phyloP scores from a whole-genome alignment of 2,329 filamentous ascomycete species.

The Escovopsis sp. region DNA sequence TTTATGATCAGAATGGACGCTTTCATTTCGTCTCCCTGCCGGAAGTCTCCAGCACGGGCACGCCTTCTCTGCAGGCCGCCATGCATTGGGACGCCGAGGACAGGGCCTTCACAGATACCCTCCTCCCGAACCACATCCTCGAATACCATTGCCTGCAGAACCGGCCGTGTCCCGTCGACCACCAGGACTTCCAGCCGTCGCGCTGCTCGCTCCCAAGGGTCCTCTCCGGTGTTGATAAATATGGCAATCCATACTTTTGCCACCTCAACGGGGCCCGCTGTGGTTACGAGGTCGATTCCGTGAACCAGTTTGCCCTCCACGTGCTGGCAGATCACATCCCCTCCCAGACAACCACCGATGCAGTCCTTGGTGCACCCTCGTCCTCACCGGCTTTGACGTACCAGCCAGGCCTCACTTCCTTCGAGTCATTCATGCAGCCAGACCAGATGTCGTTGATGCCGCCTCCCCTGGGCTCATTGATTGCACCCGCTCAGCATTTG shows the following conservation, averaged over 20 bases:
- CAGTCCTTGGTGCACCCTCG: neutral
- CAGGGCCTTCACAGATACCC: neutral
- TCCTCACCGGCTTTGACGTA: neutral
- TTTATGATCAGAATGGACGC: no score
- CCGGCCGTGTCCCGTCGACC: slow-evolving; percentile 15
- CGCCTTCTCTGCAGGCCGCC: slow-evolving; percentile 7
- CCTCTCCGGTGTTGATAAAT: slow-evolving; percentile 6
- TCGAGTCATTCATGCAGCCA: no score
- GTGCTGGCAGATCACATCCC: slow-evolving; percentile 15
- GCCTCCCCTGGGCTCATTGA: no score
- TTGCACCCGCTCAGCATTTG: no score
- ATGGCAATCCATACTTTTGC: slow-evolving; percentile 5
- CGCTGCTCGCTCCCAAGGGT: slow-evolving; percentile 15
- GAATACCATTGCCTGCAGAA: slow-evolving; percentile 16
- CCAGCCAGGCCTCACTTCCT: no score
- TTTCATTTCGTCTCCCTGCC: slow-evolving; percentile 1
- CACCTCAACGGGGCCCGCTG: slow-evolving; percentile 12
- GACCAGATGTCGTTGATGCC: no score
- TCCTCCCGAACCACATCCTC: slow-evolving; percentile 16
- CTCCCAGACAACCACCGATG: neutral
- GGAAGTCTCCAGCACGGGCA: neutral
- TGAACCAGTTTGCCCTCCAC: slow-evolving; percentile 14
- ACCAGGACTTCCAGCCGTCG: slow-evolving; percentile 11
- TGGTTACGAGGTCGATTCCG: slow-evolving; percentile 15
- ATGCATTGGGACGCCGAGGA: slow-evolving; percentile 10